Evolutionary conservation across 352 stramenopile species (phyloP), one percentile per base, ranked within the genome.

Genomic region (Sclerospora graminicola): DNA sequence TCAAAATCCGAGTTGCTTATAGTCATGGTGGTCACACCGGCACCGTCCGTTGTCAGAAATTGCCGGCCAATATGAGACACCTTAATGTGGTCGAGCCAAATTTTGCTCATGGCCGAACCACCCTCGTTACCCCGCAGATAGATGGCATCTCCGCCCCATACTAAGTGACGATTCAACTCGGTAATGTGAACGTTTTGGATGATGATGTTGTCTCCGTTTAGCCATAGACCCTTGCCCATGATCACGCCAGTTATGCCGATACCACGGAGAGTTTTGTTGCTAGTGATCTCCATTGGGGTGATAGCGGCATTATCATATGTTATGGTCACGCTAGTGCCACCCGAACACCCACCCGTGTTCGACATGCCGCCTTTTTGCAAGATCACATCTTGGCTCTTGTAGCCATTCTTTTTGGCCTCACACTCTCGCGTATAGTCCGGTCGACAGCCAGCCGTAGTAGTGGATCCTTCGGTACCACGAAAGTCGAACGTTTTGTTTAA

Each of bases 341-440:
- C n/a, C n/a, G 41, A 40, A 21, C 52, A 30, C 15, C 35, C 50
- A 3, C 35, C 16, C 36, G 51, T 42, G 11, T 33, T 33, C 9
- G 28, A 9, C 69, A 37, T 19, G 73, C 73, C 6, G 53, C 49
- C 16, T 73, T 53, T 8, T n/a, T n/a, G n/a, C n/a, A n/a, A n/a
- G n/a, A n/a, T n/a, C n/a, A n/a, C n/a, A n/a, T n/a, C n/a, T n/a
- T 77, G 66, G 23, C 51, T 47, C 33, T 71, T 38, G 41, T 51
- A 68, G 10, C 53, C 60, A 32, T 63, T 65, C 10, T 69, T 67
- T 48, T 67, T 72, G 27, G 51, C 54, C 5, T 63, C 33, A n/a
- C 56, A 66, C 5, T 59, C 32, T 5, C 36, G 42, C 14, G 44
- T 60, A 28, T 60, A 47, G 2, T n/a, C 45, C 0, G 53, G 44